Conservation (phyloP, 2,329 filamentous ascomycete genomes). For the Aspergillus fijiensis region DNA sequence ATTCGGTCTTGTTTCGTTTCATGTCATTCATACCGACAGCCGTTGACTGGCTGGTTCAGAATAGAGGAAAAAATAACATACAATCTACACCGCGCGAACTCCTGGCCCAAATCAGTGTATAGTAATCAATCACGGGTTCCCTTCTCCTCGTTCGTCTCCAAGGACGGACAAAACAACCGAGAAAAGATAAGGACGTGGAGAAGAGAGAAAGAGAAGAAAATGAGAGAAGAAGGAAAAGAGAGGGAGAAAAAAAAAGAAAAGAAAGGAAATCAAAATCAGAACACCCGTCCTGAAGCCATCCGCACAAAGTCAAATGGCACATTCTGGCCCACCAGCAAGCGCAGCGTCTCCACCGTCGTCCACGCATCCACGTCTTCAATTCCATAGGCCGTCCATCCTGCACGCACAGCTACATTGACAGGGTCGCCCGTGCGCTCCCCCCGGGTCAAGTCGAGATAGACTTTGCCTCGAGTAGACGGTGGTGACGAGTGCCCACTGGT, state of each 20-base stretch:
- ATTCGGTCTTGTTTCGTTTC: background rate
- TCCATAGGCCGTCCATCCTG: slow-evolving; percentile 77
- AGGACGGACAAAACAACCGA: background rate
- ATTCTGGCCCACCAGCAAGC: slow-evolving; percentile 79
- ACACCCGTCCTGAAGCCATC: slow-evolving; percentile 62
- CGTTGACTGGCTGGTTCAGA: background rate
- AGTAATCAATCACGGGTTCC: background rate
- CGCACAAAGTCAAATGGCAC: slow-evolving; percentile 85
- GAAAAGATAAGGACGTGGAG: too few species aligned
- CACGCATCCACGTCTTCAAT: slow-evolving; percentile 78
- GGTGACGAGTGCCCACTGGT: slow-evolving; percentile 41
- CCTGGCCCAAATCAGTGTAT: background rate
- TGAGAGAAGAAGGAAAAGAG: background rate
- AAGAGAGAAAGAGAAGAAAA: background rate
- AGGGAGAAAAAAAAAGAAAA: background rate
- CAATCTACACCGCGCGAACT: background rate
- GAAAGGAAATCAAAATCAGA: slow-evolving; percentile 36
- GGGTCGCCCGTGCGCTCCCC: slow-evolving; percentile 68
- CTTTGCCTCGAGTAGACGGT: slow-evolving; percentile 54
- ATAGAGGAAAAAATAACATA: background rate
- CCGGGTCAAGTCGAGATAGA: slow-evolving; percentile 78
- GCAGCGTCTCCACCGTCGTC: slow-evolving; percentile 77
- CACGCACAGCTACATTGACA: slow-evolving; percentile 66
- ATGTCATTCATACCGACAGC: background rate
- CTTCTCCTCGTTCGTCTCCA: background rate